Evolutionary conservation across 2,329 filamentous ascomycete species (phyloP).

Genomic region (Diaporthe velutina): DNA sequence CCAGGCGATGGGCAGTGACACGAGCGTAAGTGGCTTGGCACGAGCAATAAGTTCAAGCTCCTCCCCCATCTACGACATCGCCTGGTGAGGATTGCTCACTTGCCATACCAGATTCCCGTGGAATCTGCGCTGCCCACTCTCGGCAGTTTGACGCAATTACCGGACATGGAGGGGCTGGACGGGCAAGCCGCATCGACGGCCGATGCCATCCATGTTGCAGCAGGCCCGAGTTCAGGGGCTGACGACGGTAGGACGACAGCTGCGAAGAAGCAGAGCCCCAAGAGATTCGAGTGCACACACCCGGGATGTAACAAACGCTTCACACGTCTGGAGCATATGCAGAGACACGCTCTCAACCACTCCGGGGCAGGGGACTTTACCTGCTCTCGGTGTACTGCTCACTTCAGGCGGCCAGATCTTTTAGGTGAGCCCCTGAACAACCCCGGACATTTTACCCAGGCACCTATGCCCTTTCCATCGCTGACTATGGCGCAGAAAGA

Average conservation of each 20-base stretch:
- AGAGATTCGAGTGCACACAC: constrained; percentile 53
- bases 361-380: constrained; percentile 62
- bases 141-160: not conserved
- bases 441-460: not conserved
- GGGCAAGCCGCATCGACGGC: not conserved
- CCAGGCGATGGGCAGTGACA: not conserved
- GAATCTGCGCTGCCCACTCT: constrained; percentile 21
- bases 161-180: constrained; percentile 28
- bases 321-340: constrained; percentile 69
- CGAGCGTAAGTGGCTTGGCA: constrained; percentile 8
- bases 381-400: constrained; percentile 69
- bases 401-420: constrained; percentile 72
- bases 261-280: constrained; percentile 35
- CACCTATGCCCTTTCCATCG: no score
- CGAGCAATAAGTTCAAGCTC: not conserved
- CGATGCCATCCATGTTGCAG: constrained; percentile 26
- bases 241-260: not conserved
- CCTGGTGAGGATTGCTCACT: not conserved
- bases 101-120: not conserved
- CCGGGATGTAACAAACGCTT: constrained; percentile 65
- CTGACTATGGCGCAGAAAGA: constrained; percentile 58
- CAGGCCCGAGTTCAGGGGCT: not conserved
- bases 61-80: constrained; percentile 37
- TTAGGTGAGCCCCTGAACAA: constrained; percentile 57
- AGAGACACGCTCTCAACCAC: constrained; percentile 70